Percentiles rank a stretch among this genome's conserved stretches.
phyloP scores from a whole-genome alignment of 257 asterid species.

The Mentha longifolia region DNA sequence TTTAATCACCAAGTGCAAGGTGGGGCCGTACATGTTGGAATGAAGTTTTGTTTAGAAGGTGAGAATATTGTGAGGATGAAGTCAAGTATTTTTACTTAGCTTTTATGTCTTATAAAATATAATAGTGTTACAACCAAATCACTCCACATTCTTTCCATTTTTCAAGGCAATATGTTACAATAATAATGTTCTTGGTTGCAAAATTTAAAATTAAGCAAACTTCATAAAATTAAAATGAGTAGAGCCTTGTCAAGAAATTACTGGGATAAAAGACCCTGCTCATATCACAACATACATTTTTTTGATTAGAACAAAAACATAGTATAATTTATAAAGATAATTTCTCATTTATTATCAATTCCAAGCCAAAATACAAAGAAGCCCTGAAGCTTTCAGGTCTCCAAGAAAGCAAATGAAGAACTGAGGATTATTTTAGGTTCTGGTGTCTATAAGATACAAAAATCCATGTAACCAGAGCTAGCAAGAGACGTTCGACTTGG shows the following conservation, averaged over 20 bases:
- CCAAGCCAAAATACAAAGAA: neutral
- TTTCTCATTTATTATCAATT: slow-evolving; percentile 2
- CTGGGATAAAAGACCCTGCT: too few relatives aligned
- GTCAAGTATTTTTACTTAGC: slow-evolving; percentile 29
- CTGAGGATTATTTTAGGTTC: neutral
- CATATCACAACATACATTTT: too few relatives aligned
- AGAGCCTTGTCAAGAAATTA: too few relatives aligned
- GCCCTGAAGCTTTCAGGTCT: neutral
- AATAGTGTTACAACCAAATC: neutral
- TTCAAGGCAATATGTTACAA: neutral
- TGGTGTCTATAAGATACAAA: neutral
- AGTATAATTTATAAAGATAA: neutral
- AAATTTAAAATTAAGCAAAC: too few relatives aligned
- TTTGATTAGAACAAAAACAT: neutral
- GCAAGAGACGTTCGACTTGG: neutral
- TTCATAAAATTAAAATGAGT: too few relatives aligned
- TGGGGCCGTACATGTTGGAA: slow-evolving; percentile 10
- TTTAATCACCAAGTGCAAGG: neutral
- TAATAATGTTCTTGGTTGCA: too few relatives aligned
- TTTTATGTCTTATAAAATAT: slow-evolving; percentile 5
- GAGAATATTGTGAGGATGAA: slow-evolving; percentile 34
- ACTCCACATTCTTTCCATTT: too few relatives aligned
- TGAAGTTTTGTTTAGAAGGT: slow-evolving; percentile 23
- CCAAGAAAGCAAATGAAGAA: neutral
- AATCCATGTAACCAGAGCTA: neutral